These are phyloP conservation scores for Fusarium sp. DNA, from an alignment of 2,329 filamentous ascomycete genomes.

Conservation along the genomic window DNA sequence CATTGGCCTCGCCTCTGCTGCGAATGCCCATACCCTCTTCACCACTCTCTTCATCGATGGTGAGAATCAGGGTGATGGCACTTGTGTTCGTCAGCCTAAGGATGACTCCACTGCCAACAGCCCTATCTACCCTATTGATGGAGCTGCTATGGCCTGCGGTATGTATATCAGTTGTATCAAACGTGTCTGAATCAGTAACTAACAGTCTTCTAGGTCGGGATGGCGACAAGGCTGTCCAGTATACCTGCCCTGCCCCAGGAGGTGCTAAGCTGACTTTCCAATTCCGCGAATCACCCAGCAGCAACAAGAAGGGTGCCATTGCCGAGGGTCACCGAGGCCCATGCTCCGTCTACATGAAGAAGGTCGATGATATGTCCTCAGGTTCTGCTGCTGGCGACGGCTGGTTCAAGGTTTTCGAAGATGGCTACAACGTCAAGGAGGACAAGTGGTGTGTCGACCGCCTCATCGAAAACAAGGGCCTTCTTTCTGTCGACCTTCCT, in stretches of 20 bases:
- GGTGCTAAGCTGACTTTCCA: conserved; percentile 73
- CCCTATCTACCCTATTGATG: conserved; percentile 69
- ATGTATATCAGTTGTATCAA: conserved; percentile 45
- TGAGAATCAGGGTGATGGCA: conserved; percentile 75
- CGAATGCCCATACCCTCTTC: conserved; percentile 70
- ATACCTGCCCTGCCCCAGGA: conserved; percentile 62
- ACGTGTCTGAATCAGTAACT: not conserved
- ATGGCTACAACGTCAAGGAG: conserved; percentile 69
- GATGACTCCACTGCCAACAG: conserved; percentile 63
- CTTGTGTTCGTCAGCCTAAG: conserved; percentile 75
- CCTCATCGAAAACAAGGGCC: conserved; percentile 72
- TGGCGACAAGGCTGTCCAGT: conserved; percentile 60
- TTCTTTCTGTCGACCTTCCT: conserved; percentile 73
- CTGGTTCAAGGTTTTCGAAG: conserved; percentile 84
- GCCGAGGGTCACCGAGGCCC: conserved; percentile 74
- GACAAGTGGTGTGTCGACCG: conserved; percentile 77
- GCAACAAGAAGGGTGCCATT: conserved; percentile 65
- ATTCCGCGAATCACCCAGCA: conserved; percentile 72
- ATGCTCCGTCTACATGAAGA: conserved; percentile 80
- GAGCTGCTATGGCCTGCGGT: conserved; percentile 79
- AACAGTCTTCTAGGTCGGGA: conserved; percentile 54
- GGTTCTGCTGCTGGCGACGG: conserved; percentile 70
- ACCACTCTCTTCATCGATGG: conserved; percentile 73
- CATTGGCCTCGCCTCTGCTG: conserved; percentile 54
- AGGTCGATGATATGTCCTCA: conserved; percentile 67